Percentiles rank a stretch among this genome's conserved stretches.
These are phyloP conservation scores for Aaosphaeria pasadenensis DNA, from an alignment of 2,329 filamentous ascomycete species.

Conservation along the genomic window DNA sequence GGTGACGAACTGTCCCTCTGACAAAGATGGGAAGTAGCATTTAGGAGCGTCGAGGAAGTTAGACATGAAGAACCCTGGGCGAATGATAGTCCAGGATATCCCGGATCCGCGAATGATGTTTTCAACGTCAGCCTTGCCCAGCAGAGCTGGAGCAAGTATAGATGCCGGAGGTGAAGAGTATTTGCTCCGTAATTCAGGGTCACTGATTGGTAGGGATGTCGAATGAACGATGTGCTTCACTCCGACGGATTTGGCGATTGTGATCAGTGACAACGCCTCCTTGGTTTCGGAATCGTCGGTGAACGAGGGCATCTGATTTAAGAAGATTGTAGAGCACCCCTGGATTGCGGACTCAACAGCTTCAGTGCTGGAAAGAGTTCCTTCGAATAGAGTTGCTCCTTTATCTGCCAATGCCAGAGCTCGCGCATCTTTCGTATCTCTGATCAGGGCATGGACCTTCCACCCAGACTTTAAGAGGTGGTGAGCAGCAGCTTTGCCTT, in stretches of 20 bases:
- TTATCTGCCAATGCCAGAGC: slow-evolving; percentile 23
- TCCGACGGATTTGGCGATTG: slow-evolving; percentile 28
- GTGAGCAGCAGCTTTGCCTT: slow-evolving; percentile 17
- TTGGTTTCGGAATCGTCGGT: slow-evolving; percentile 13
- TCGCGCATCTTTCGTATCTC: slow-evolving; percentile 19
- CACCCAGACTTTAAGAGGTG: slow-evolving; percentile 23
- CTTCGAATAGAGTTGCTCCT: slow-evolving; percentile 28
- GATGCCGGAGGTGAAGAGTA: slow-evolving; percentile 1
- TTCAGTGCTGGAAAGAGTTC: slow-evolving; percentile 27
- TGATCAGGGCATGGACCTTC: slow-evolving; percentile 33
- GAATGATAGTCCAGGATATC: slow-evolving; percentile 48
- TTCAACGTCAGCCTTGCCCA: slow-evolving; percentile 46
- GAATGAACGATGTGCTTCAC: slow-evolving; percentile 31
- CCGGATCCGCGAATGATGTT: slow-evolving; percentile 26
- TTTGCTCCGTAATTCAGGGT: slow-evolving; percentile 6
- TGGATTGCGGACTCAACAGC: slow-evolving; percentile 23
- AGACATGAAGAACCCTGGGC: slow-evolving; percentile 52
- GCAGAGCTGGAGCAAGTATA: slow-evolving; percentile 15
- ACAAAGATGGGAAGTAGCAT: slow-evolving; percentile 36
- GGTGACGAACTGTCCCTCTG: slow-evolving; percentile 39
- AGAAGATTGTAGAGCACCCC: slow-evolving; percentile 27
- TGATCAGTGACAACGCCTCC: slow-evolving; percentile 13
- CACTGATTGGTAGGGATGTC: slow-evolving; percentile 13
- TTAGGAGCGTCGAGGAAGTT: slow-evolving; percentile 48
- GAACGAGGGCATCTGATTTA: slow-evolving; percentile 19